phyloP scores from a whole-genome alignment of 495 filamentous ascomycete species.

The Penicillium fimorum region DNA sequence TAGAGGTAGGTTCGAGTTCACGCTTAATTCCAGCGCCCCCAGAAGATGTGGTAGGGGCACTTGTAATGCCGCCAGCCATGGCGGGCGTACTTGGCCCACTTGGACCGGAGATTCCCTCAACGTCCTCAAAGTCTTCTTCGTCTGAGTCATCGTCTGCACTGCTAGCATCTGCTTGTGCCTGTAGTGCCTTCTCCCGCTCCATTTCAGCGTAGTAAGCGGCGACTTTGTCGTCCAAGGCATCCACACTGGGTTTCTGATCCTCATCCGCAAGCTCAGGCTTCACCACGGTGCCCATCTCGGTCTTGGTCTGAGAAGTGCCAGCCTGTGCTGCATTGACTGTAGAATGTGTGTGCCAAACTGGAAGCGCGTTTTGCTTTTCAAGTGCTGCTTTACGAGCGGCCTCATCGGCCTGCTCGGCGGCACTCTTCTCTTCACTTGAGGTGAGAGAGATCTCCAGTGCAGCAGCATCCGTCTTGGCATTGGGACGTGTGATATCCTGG shows the following conservation, averaged over 20 bases:
- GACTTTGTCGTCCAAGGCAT: constrained; percentile 48
- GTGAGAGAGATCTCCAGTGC: constrained; percentile 79
- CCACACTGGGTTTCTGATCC: constrained; percentile 51
- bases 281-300: constrained; percentile 37
- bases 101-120: constrained; percentile 39
- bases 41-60: constrained; percentile 26
- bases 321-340: constrained; percentile 57
- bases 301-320: constrained; percentile 29
- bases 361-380: constrained; percentile 80
- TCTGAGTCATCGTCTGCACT: constrained; percentile 49
- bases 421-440: constrained; percentile 67
- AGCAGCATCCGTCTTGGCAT: constrained; percentile 62
- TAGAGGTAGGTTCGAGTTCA: constrained; percentile 42
- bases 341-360: constrained; percentile 83
- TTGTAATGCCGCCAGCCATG: constrained; percentile 30
- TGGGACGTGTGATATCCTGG: constrained; percentile 70
- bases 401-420: constrained; percentile 72
- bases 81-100: constrained; percentile 42
- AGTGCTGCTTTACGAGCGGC: constrained; percentile 68
- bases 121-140: constrained; percentile 52
- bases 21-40: constrained; percentile 36
- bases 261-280: constrained; percentile 53
- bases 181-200: constrained; percentile 48
- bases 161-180: constrained; percentile 46
- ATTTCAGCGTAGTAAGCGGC: constrained; percentile 54